Base-by-base conservation (phyloP, 2,329 filamentous ascomycete genomes). In the Cercospora janseana region DNA sequence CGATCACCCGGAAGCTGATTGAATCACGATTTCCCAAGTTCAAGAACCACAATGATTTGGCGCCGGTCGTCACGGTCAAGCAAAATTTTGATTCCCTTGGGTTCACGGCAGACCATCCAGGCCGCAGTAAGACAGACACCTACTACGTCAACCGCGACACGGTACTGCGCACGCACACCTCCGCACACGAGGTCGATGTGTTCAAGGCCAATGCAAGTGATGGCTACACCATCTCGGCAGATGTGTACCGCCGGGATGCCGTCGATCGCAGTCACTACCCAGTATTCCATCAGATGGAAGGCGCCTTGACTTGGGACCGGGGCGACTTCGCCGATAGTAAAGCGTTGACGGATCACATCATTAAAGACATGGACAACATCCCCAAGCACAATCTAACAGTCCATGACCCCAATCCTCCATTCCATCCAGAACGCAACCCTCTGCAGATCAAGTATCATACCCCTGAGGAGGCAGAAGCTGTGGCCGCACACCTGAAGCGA, bases 261-360 rank as follows among this genome's bases (percentile, higher is more conserved):
- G 86, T 98, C 64, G 93, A 98, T 71, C 82, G 88, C 49, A 93
- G 86, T 61, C 93, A 98, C 72, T 97, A 97, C 71, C 93, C 93
- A 0, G 83, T 95, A 51, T 98, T 98, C 70, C 93, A 98, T 72
- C 93, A 98, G 73, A 97, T 97, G 91, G 93, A 98, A 69, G 92
- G 90, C 9, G 92, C 92, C 6, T 79, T 86, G 60, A 85, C 90
- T 46, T 98, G 93, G 92, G 86, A 93, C 65, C 81, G 88, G 7
- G 75, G 67, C 21, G 78, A 74, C 66, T 80, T 79, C 35, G 76
- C 74, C 47, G 74, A 62, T 10, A 57, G 62, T 29, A 63, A 67
- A 15, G 79, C 86, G 57, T 67, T 90, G 13, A 80, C 80, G 1
- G 74, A 80, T 12, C 79, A 81, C 9, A 83, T 97, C 6, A 80